Conservation (phyloP, 257 asterid genomes). For the Plantago elongata region DNA sequence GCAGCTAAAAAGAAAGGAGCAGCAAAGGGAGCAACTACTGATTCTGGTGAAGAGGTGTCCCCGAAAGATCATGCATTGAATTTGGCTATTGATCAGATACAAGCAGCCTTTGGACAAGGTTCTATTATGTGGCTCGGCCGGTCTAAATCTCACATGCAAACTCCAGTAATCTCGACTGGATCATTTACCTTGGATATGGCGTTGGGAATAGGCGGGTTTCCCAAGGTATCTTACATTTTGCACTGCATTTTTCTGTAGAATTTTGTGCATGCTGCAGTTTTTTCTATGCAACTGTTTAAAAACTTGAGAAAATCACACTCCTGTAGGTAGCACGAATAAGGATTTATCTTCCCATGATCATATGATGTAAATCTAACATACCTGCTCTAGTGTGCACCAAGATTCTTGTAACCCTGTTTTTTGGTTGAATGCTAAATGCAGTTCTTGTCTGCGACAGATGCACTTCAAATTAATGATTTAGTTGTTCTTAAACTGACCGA, state of each 20-base stretch:
- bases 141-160: constrained; percentile 41
- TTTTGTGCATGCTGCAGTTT: constrained; percentile 1
- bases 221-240: constrained; percentile 48
- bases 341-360: too few relatives aligned
- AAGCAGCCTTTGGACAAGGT: constrained; percentile 80
- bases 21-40: constrained; percentile 63
- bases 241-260: background rate
- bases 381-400: too few relatives aligned
- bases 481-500: too few relatives aligned
- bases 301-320: background rate
- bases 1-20: constrained; percentile 68
- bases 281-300: constrained; percentile 2
- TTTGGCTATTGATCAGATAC: constrained; percentile 83
- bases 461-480: too few relatives aligned
- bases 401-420: too few relatives aligned
- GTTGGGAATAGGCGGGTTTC: constrained; percentile 88
- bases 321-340: too few relatives aligned
- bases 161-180: constrained; percentile 88
- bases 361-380: too few relatives aligned
- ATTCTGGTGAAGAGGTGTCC: constrained; percentile 91
- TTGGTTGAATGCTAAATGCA: too few relatives aligned
- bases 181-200: constrained; percentile 83
- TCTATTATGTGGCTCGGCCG: constrained; percentile 99
- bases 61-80: constrained; percentile 88
- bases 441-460: too few relatives aligned